Base-by-base conservation (phyloP, 2,329 filamentous ascomycete genomes). In the Pyrenochaeta sp. region DNA sequence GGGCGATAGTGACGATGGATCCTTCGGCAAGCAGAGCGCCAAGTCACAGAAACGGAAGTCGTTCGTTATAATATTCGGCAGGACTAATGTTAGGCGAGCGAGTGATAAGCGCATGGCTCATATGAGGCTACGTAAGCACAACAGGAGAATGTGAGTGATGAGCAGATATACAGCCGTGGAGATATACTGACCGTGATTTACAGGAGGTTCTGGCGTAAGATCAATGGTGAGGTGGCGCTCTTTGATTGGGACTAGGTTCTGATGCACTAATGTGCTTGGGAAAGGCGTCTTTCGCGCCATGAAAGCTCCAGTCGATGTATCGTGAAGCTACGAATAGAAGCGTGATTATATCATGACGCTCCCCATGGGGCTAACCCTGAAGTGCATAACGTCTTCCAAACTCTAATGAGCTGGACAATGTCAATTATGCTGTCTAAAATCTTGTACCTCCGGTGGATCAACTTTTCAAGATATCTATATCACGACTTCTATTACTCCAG, bases 61-160 rank as follows among this genome's bases (percentile, higher is more conserved):
- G 7, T 37, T 58, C 2, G 12, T 63, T 34, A 42, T 63, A 49
- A 39, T 63, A 22, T 52, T 58, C 40, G 37, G 54, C 34, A 48
- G 32, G 37, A 52, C 42, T 9, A 58, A 34, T 19, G 57, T 54
- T 12, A 52, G 57, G 10, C 42, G 54, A 2, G 61, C 45, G 10
- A 54, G 19, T 25, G 34, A 15, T 4, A 34, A 46, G 5, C 12
- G 30, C 13, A 44, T 45, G 37, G 22, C 13, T 9, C 15, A 49
- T 2, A 15, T 8, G 22, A 48, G 49, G 13, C 1, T 52, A 22
- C 43, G 52, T 44, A 52, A 15, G 13, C 6, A 37, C 5, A 44
- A 44, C 12, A 22, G 25, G 13, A 44, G 42, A 12, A n/a, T 15
- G 24, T 44, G 6, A 44, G 24, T 44, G 5, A 1, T 5, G 13